phyloP scores from a whole-genome alignment of 495 filamentous ascomycete species.

The Penicillium longicatenatum region DNA sequence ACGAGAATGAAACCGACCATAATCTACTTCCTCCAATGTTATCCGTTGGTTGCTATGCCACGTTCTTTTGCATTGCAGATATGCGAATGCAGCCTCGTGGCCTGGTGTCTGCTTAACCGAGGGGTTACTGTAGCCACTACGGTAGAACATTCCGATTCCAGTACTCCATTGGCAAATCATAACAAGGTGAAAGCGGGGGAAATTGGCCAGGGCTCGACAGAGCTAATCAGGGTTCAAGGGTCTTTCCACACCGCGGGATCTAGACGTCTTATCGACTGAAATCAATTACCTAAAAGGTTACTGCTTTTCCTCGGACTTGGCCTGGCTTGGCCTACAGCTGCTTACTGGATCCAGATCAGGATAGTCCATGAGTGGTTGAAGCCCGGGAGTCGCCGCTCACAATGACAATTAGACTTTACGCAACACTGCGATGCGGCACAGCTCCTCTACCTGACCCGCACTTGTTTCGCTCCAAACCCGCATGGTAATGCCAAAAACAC shows the following conservation, averaged over 20 bases:
- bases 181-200: not conserved
- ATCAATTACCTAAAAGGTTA: slow-evolving; percentile 25
- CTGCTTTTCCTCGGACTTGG: slow-evolving; percentile 13
- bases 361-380: slow-evolving; percentile 1
- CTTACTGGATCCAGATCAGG: not conserved
- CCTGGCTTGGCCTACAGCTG: slow-evolving; percentile 11
- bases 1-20: not conserved
- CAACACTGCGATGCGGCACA: not conserved
- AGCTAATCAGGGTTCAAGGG: not conserved
- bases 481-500: not conserved
- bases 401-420: slow-evolving; percentile 10
- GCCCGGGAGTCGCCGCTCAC: slow-evolving; percentile 11
- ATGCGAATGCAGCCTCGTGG: too few relatives aligned
- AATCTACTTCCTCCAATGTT: not conserved
- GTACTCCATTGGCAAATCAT: not conserved
- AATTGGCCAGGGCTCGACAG: not conserved
- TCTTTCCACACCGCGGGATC: slow-evolving; percentile 5
- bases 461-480: not conserved
- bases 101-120: too few relatives aligned
- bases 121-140: not conserved
- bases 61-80: too few relatives aligned
- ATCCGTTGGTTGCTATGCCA: too few relatives aligned
- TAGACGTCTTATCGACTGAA: slow-evolving; percentile 13
- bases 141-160: not conserved
- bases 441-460: not conserved